Evolutionary conservation across 768 basidiomycete species (phyloP), one percentile per base, ranked within the genome.

Genomic region (Termitomyces sp.): DNA sequence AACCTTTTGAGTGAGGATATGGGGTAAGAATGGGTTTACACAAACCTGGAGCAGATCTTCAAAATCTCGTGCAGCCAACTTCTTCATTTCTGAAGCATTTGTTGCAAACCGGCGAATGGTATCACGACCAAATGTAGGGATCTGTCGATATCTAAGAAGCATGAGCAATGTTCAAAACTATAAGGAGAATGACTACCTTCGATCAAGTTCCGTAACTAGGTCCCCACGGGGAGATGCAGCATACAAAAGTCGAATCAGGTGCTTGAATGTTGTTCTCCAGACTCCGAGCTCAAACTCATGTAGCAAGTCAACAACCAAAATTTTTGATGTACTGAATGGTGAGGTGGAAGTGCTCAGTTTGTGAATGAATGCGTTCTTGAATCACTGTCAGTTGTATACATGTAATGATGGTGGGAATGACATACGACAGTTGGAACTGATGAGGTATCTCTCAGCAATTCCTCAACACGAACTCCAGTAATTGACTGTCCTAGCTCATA

Each of bases 211-310:
- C 28, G 56, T 50, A 0, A 78, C 70, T 2, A 64, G 28, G 0
- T 60, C 55, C 12, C 69, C 69, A 24, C 63, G 67, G 13, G 61
- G 52, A 20, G 32, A 60, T 1, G 64, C 68, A 7, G 74, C 68
- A 63, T 72, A 67, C 0, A 78, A 64, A n/a, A 78, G 63, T 0
- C 74, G 68, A 7, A 79, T 67, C 0, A 80, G 64, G 52, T 81
- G 78, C 0, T 66, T 70, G 33, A 81, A 75, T 0, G 77, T 28
- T 0, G 65, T 20, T 56, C 78, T 79, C 75, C 75, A 79, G 1
- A 76, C 73, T 8, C 79, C 79, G 0, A 76, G 66, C 53, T 79
- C 78, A 65, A 79, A 71, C 57, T 80, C 75, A 62, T 77, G 75
- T 58, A 76, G 60, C 20, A 74, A 60, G 61, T 80, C 75, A 8